These are phyloP conservation scores for Apiotrichum sp. DNA, from an alignment of 1,284 basidiomycete genomes.

Conservation along the genomic window DNA sequence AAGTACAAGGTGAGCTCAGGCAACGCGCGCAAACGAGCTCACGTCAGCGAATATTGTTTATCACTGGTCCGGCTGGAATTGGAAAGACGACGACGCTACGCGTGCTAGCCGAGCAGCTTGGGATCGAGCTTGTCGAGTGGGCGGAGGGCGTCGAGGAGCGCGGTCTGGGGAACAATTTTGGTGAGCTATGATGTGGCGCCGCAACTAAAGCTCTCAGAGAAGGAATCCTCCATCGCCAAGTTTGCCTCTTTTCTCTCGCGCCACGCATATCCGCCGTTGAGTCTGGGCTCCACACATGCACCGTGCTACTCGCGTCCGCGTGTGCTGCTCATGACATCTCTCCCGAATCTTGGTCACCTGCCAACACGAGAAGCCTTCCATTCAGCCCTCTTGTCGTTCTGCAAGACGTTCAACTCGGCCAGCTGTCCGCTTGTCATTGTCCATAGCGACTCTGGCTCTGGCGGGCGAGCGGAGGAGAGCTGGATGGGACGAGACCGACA, in stretches of 20 bases:
- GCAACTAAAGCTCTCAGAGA: conserved; percentile 36
- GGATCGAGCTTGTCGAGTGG: conserved; percentile 83
- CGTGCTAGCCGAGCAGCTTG: conserved; percentile 67
- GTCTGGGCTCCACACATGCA: conserved; percentile 47
- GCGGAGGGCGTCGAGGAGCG: conserved; percentile 47
- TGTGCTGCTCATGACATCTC: conserved; percentile 79
- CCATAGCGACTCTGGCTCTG: conserved; percentile 71
- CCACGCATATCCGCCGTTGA: conserved; percentile 58
- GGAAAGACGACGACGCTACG: conserved; percentile 83
- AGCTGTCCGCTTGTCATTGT: conserved; percentile 72
- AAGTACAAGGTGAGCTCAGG: conserved; percentile 64
- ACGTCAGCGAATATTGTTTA: conserved; percentile 66
- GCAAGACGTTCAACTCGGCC: conserved; percentile 44
- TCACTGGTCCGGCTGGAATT: conserved; percentile 84
- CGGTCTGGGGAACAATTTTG: conserved; percentile 34
- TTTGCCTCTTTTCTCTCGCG: conserved; percentile 72
- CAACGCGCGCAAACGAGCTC: neutral
- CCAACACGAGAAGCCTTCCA: conserved; percentile 73
- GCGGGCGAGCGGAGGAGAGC: conserved; percentile 56
- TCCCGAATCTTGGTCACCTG: conserved; percentile 79
- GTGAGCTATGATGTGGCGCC: conserved; percentile 12
- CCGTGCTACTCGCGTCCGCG: conserved; percentile 19
- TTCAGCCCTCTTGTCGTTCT: conserved; percentile 58
- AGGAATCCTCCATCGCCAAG: conserved; percentile 63
- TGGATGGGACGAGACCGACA: conserved; percentile 52